Conservation (phyloP, 2,329 filamentous ascomycete genomes). For the Fusarium palustre region DNA sequence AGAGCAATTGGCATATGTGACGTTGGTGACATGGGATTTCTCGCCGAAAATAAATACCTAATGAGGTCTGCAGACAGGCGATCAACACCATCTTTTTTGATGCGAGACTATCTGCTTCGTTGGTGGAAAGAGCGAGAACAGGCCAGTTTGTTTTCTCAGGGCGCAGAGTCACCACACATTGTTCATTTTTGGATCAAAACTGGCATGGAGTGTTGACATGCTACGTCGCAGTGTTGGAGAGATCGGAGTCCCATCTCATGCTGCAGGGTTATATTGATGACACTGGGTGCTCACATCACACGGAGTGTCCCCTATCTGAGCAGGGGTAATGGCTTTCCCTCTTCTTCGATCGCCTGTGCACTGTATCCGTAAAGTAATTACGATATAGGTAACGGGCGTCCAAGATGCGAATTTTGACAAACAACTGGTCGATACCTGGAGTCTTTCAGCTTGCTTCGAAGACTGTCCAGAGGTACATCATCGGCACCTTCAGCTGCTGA, state of each 20-base stretch:
- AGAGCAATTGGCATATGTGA: constrained; percentile 11
- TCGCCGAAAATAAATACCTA: neutral
- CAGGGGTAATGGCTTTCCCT: neutral
- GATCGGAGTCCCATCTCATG: neutral
- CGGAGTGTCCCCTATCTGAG: neutral
- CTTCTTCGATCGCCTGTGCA: neutral
- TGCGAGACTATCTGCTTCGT: constrained; percentile 13
- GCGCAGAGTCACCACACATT: constrained; percentile 5
- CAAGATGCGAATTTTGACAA: neutral
- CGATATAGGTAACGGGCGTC: neutral
- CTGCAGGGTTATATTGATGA: constrained; percentile 13
- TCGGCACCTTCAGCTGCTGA: neutral
- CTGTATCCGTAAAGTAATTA: neutral
- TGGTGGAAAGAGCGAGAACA: constrained; percentile 21
- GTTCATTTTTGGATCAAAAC: constrained; percentile 14
- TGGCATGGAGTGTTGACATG: neutral
- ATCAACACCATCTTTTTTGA: constrained; percentile 10
- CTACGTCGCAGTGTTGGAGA: neutral
- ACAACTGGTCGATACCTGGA: constrained; percentile 2
- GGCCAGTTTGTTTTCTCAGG: constrained; percentile 4
- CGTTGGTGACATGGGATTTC: constrained; percentile 16
- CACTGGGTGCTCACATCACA: neutral
- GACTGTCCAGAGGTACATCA: neutral
- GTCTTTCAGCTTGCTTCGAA: neutral
- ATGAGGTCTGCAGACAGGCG: constrained; percentile 9